phyloP scores from a whole-genome alignment of 352 stramenopile genomes.

The Globisporangium apiculatum region DNA sequence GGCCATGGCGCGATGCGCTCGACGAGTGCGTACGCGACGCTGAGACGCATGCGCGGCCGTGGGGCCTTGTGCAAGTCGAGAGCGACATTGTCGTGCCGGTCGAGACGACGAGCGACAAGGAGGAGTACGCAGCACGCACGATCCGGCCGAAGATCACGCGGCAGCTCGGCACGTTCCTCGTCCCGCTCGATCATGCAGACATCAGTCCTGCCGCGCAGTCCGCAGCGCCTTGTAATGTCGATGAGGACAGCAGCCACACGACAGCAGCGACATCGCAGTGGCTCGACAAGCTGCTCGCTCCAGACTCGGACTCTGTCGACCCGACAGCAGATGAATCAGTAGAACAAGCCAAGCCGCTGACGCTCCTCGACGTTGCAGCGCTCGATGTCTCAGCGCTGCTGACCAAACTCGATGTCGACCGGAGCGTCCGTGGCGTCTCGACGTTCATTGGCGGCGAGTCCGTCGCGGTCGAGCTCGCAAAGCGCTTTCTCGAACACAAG shows the following conservation, averaged over 20 bases:
- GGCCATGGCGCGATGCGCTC: slow-evolving; percentile 38
- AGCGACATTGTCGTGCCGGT: slow-evolving; percentile 96
- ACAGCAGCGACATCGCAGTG: neutral
- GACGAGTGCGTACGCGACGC: slow-evolving; percentile 29
- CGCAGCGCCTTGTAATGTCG: neutral
- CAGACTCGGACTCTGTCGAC: too few relatives aligned
- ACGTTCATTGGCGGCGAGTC: slow-evolving; percentile 69
- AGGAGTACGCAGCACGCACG: slow-evolving; percentile 97
- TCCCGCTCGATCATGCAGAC: slow-evolving; percentile 31
- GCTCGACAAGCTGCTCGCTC: slow-evolving; percentile 17
- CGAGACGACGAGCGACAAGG: slow-evolving; percentile 88
- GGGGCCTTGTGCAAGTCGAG: slow-evolving; percentile 92
- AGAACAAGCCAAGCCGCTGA: slow-evolving; percentile 4
- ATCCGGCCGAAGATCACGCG: slow-evolving; percentile 95
- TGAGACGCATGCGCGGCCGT: slow-evolving; percentile 27
- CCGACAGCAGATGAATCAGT: neutral
- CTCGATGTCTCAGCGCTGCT: slow-evolving; percentile 26
- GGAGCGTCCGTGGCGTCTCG: slow-evolving; percentile 39
- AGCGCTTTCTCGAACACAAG: slow-evolving; percentile 86
- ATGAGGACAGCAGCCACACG: neutral
- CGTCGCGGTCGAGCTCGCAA: slow-evolving; percentile 53
- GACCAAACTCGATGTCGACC: slow-evolving; percentile 52
- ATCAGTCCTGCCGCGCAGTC: slow-evolving; percentile 25
- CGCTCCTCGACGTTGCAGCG: slow-evolving; percentile 38
- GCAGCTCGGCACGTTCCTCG: slow-evolving; percentile 85